phyloP scores from a whole-genome alignment of 768 basidiomycete species.

The Cystofilobasidium bisporidii region DNA sequence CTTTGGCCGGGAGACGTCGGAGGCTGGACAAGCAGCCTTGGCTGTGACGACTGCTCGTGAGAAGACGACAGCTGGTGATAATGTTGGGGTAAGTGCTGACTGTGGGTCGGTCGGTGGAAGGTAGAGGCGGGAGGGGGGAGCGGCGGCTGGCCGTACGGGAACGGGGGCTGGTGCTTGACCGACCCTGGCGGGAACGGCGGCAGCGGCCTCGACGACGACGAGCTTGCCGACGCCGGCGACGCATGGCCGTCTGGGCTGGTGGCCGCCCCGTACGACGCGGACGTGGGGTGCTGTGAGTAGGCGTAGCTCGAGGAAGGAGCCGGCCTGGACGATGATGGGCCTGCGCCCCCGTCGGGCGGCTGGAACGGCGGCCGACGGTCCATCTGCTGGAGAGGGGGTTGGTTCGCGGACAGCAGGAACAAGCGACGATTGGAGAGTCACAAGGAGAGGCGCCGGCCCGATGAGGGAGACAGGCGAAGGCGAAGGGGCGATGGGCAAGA shows the following conservation, averaged over 20 bases:
- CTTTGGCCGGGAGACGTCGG: slow-evolving; percentile 11
- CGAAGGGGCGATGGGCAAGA: too few species aligned
- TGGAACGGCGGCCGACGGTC: neutral
- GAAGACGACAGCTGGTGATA: neutral
- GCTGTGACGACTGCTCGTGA: neutral
- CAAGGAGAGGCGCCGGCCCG: too few species aligned
- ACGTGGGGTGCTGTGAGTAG: neutral
- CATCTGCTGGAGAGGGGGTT: too few species aligned
- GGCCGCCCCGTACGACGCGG: slow-evolving; percentile 7
- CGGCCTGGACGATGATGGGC: neutral
- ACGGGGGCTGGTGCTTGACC: neutral
- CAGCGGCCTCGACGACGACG: neutral
- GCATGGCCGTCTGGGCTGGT: neutral
- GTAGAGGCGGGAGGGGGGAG: neutral
- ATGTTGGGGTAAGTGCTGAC: neutral
- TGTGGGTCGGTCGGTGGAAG: neutral
- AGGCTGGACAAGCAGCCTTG: slow-evolving; percentile 9
- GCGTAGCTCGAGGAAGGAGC: neutral
- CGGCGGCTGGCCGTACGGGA: neutral
- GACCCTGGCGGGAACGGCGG: neutral
- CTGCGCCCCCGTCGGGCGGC: neutral
- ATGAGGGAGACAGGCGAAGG: too few species aligned
- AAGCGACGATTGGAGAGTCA: too few species aligned
- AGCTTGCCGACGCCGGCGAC: neutral
- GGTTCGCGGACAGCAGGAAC: too few species aligned